Evolutionary conservation across 1,284 basidiomycete genomes (phyloP).

Genomic region (Sanguinoderma infundibulare): DNA sequence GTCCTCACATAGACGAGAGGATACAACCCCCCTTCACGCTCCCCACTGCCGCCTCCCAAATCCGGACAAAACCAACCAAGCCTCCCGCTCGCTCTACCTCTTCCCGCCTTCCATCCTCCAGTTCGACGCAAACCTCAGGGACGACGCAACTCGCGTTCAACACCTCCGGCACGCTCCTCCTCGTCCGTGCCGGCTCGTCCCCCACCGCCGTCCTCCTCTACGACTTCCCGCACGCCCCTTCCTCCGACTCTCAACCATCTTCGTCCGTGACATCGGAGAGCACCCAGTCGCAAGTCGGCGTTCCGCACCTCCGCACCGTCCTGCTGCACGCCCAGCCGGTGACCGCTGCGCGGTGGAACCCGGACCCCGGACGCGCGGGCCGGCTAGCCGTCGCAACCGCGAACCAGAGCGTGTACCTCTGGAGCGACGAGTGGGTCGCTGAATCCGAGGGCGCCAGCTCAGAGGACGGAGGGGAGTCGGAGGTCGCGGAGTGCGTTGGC

Average conservation of each 20-base stretch:
- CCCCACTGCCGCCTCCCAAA: constrained; percentile 46
- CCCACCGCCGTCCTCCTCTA: constrained; percentile 52
- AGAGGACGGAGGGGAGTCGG: constrained; percentile 33
- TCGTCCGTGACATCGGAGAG: neutral
- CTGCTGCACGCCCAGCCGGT: constrained; percentile 67
- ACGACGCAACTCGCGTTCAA: constrained; percentile 76
- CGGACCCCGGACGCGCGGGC: constrained; percentile 59
- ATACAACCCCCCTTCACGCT: constrained; percentile 61
- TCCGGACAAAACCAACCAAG: constrained; percentile 64
- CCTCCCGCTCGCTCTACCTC: constrained; percentile 35
- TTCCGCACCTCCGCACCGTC: constrained; percentile 55
- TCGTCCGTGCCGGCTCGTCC: constrained; percentile 70
- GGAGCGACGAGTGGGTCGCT: constrained; percentile 81
- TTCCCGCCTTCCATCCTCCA: neutral
- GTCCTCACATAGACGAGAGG: constrained; percentile 57
- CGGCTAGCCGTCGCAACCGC: constrained; percentile 74
- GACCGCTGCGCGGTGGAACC: constrained; percentile 75
- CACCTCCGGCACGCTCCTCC: constrained; percentile 68
- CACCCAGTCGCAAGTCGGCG: neutral
- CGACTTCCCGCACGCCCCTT: constrained; percentile 35
- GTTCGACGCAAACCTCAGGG: constrained; percentile 1
- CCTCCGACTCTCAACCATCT: neutral
- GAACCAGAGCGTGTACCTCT: constrained; percentile 70
- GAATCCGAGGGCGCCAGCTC: too few species aligned
- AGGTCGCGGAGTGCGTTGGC: constrained; percentile 83